Conservation (phyloP, 192 early-diverging fungal genomes). For the Entrophospora sp. region DNA sequence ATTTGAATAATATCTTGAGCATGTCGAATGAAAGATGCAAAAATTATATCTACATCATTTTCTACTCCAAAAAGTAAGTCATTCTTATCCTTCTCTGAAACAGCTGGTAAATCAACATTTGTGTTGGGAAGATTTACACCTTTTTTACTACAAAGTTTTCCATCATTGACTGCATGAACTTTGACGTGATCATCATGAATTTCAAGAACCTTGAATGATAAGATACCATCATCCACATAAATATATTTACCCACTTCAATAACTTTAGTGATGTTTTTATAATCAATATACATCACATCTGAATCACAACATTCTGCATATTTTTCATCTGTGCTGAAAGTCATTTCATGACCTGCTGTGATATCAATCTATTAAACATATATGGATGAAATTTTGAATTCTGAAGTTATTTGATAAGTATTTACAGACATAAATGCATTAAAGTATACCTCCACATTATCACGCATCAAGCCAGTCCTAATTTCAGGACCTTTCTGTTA, state of each 20-base stretch:
- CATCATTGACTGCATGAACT: slow-evolving; percentile 77
- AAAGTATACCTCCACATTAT: slow-evolving; percentile 52
- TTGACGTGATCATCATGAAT: slow-evolving; percentile 44
- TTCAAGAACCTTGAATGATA: slow-evolving; percentile 89
- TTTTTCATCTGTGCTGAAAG: slow-evolving; percentile 58
- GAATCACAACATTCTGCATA: slow-evolving; percentile 52
- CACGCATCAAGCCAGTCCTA: slow-evolving; percentile 74
- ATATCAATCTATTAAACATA: slow-evolving; percentile 39
- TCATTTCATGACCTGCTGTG: slow-evolving; percentile 68
- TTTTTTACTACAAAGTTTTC: slow-evolving; percentile 84
- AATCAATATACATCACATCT: slow-evolving; percentile 72
- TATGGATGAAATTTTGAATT: background rate
- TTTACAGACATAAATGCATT: too few relatives aligned
- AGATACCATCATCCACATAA: slow-evolving; percentile 91
- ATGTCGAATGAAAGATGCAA: slow-evolving; percentile 94
- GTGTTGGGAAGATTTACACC: slow-evolving; percentile 94
- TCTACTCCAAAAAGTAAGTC: slow-evolving; percentile 90
- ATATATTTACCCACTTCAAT: slow-evolving; percentile 66
- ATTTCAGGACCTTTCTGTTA: slow-evolving; percentile 78
- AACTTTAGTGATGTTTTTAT: slow-evolving; percentile 68
- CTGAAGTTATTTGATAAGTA: too few relatives aligned
- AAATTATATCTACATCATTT: slow-evolving; percentile 90
- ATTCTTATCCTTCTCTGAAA: slow-evolving; percentile 88
- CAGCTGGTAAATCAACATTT: slow-evolving; percentile 85
- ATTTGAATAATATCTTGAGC: slow-evolving; percentile 87